Evolutionary conservation across 371 early-diverging fungal genomes (phyloP).

Genomic region (Vairimorpha apis): DNA sequence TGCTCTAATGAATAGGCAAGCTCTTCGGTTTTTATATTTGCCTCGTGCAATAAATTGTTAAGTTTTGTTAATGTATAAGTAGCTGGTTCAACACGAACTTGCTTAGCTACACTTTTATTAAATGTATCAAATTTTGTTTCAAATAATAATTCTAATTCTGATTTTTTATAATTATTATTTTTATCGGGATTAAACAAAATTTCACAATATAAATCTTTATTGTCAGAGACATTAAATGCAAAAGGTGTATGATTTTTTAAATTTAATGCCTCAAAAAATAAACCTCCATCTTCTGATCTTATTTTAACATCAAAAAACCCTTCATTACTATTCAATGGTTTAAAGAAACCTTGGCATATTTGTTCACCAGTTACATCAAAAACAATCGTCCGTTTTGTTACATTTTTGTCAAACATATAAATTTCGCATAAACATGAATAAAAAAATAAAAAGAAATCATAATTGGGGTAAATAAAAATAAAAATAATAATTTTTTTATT

Average conservation of each 20-base stretch:
- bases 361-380: slow-evolving; percentile 53
- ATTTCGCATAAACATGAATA: slow-evolving; percentile 26
- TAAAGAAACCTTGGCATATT: slow-evolving; percentile 54
- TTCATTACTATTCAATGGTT: slow-evolving; percentile 27
- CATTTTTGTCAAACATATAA: background rate
- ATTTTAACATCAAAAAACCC: slow-evolving; percentile 33
- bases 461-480: background rate
- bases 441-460: slow-evolving; percentile 33
- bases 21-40: slow-evolving; percentile 41
- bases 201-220: slow-evolving; percentile 44
- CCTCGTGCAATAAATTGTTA: slow-evolving; percentile 57
- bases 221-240: slow-evolving; percentile 54
- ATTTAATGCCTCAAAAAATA: slow-evolving; percentile 40
- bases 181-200: slow-evolving; percentile 30
- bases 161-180: background rate
- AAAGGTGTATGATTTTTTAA: slow-evolving; percentile 45
- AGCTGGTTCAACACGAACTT: slow-evolving; percentile 60
- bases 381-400: slow-evolving; percentile 10
- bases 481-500: too few relatives aligned
- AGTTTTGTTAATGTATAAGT: slow-evolving; percentile 52
- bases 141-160: slow-evolving; percentile 40
- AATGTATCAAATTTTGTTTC: slow-evolving; percentile 62
- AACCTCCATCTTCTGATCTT: slow-evolving; percentile 42
- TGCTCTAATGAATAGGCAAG: slow-evolving; percentile 34
- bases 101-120: slow-evolving; percentile 59